Evolutionary conservation across 2,329 filamentous ascomycete species (phyloP).

Genomic region (Aspergillus novoparasiticus): DNA sequence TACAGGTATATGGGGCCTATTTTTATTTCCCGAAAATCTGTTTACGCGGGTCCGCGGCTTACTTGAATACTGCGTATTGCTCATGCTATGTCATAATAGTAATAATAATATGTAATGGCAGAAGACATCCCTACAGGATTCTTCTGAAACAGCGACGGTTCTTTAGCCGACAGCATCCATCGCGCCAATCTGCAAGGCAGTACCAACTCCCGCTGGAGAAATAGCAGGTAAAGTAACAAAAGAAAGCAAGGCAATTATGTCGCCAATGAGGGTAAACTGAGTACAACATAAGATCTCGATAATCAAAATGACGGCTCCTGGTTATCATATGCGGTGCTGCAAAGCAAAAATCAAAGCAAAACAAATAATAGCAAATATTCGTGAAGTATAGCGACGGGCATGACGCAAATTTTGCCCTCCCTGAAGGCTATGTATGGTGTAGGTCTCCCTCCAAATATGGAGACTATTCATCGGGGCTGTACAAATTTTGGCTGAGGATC

Average conservation of each 20-base stretch:
- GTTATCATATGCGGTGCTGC: conserved; percentile 33
- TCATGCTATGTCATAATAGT: conserved; percentile 3
- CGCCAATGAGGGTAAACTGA: conserved; percentile 20
- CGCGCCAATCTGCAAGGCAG: conserved; percentile 24
- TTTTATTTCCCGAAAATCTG: neutral
- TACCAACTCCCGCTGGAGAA: conserved; percentile 40
- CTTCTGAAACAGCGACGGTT: conserved; percentile 15
- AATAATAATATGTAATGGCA: conserved; percentile 15
- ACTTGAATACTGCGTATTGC: neutral
- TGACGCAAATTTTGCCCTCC: conserved; percentile 7
- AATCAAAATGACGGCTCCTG: conserved; percentile 28
- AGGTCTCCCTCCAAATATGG: conserved; percentile 17
- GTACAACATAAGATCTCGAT: conserved; percentile 13
- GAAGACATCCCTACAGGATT: conserved; percentile 9
- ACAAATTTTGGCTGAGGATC: conserved; percentile 85
- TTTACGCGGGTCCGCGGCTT: neutral
- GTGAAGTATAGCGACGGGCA: conserved; percentile 23
- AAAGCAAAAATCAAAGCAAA: conserved; percentile 11
- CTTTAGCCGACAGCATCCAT: conserved; percentile 21
- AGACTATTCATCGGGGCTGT: conserved; percentile 72
- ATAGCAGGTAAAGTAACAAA: conserved; percentile 22
- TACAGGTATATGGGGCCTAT: neutral
- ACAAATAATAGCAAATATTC: conserved; percentile 21
- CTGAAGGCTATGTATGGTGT: conserved; percentile 13
- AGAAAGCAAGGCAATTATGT: conserved; percentile 14